These are phyloP conservation scores for Fusarium proliferatum DNA, from an alignment of 2,329 filamentous ascomycete genomes.

Conservation along the genomic window DNA sequence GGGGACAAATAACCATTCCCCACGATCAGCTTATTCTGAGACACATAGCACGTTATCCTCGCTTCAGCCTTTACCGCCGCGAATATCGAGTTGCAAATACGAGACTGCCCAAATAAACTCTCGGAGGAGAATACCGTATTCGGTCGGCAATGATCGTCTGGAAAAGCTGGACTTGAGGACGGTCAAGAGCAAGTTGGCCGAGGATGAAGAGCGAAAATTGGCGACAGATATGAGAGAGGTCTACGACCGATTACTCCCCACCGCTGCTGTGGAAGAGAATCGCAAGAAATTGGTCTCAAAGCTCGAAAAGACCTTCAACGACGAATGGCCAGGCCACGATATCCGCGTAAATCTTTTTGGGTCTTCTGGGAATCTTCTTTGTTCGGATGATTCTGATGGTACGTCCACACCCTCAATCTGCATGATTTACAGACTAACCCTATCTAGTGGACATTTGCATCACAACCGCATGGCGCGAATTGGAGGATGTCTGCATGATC, in stretches of 20 bases:
- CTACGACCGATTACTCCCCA: slow-evolving; percentile 87
- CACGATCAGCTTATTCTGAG: slow-evolving; percentile 90
- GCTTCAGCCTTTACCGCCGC: slow-evolving; percentile 71
- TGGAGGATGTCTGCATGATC: slow-evolving; percentile 91
- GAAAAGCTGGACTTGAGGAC: slow-evolving; percentile 78
- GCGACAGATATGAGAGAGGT: slow-evolving; percentile 86
- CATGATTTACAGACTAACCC: slow-evolving; percentile 20
- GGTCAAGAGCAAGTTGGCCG: slow-evolving; percentile 75
- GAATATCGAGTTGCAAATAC: slow-evolving; percentile 78
- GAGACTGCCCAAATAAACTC: slow-evolving; percentile 87
- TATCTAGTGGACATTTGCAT: slow-evolving; percentile 93
- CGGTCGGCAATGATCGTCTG: slow-evolving; percentile 81
- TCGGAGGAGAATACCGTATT: slow-evolving; percentile 91
- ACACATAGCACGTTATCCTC: slow-evolving; percentile 80
- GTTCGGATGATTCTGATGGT: slow-evolving; percentile 97
- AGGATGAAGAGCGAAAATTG: slow-evolving; percentile 79
- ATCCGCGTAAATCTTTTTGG: slow-evolving; percentile 95
- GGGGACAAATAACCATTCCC: slow-evolving; percentile 81
- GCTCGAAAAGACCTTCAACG: slow-evolving; percentile 86
- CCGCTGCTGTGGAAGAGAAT: slow-evolving; percentile 79
- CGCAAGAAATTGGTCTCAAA: slow-evolving; percentile 84
- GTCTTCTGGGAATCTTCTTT: slow-evolving; percentile 95
- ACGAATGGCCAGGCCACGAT: slow-evolving; percentile 90
- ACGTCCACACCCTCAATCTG: slow-evolving; percentile 50
- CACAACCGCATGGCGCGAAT: slow-evolving; percentile 85